Base-by-base conservation (phyloP, 768 basidiomycete species). In the Collybia nuda region DNA sequence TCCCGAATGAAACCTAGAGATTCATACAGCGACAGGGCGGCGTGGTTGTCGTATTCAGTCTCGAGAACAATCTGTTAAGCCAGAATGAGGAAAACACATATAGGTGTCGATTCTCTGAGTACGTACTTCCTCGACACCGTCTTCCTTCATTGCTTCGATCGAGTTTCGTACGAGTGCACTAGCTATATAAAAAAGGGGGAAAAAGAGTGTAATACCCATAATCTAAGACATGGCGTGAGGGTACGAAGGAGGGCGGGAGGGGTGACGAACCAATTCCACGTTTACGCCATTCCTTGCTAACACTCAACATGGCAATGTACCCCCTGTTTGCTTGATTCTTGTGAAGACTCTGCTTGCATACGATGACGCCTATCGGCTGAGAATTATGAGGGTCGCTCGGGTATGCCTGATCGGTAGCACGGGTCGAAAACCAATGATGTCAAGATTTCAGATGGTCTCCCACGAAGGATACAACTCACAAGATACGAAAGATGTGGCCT, bases 221-320 rank as follows among this genome's bases (percentile, higher is more conserved):
- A 69, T 77, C 70, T 77, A 74, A 75, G 73, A 73, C 62, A 63
- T 57, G 58, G 53, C 56, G 70, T 73, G 69, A 76, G 75, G 72
- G 68, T 57, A 62, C 66, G 53, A 67, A 62, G 62, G 68, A 67
- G 65, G 54, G 59, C 35, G 67, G 59, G 54, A 62, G 57, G 47
- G 54, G 52, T 54, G 50, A 79, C 88, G 65, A 67, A 93, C 93
- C 93, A 65, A 98, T 93, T 28, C 97, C 96, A 47, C 86, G 84
- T 68, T 96, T 89, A 32, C 96, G 78, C 81, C 85, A 97, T 35
- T 75, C 69, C 67, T 85, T 86, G 67, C 81, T 79, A 23, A 98
- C 93, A 62, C 91, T 93, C 48, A 98, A 81, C 97, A 98, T 98
- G 32, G 95, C 97, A 51, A 99, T 96, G 66, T 99, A 99, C 12